Evolutionary conservation across 345 rosid genomes (phyloP), one percentile per base, ranked within the genome.

Genomic region (Bruguiera sexangula): DNA sequence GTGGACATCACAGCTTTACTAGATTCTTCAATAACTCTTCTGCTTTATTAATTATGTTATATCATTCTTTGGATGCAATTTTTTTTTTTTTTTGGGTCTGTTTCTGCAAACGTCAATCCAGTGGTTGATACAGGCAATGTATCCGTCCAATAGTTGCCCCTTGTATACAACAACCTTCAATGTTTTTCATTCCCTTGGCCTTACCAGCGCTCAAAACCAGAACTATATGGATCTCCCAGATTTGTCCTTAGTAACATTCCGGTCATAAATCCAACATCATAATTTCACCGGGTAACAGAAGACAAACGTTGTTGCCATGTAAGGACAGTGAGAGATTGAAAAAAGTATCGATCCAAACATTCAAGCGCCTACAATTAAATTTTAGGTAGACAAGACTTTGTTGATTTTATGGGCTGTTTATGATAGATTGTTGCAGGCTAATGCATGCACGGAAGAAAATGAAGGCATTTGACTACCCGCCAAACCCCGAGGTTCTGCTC

Each of bases 31-130:
- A 30, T 18, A 65, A 58, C 32, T 24, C 30, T 26, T 60, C 60
- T 71, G 66, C 29, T 34, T 31, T 31, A 69, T 57, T 53, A 64
- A 53, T 46, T 7, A 69, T 63, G 39, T 31, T 61, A 24, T 22
- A 55, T 57, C 24, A 36, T 53, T 21, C 29, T 22, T 54, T 62
- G 62, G 34, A 65, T 27, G 53, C 29, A 29, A 30, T 29, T n/a
- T n/a, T 60, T 43, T 29, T 20, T 62, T n/a, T 3, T 4, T 39
- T 8, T 1, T 5, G 8, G 2, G 13, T 16, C n/a, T 24, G 32
- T 11, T 13, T 43, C 0, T 3, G 50, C 48, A 34, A 61, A 4
- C 6, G 22, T 34, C n/a, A 61, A 1, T 19, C n/a, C 22, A 43
- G 21, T 2, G 9, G 36, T 15, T 18, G 21, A 18, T 34, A 34